Conservation (phyloP, 2,329 filamentous ascomycete species). For the Cercospora sesami region DNA sequence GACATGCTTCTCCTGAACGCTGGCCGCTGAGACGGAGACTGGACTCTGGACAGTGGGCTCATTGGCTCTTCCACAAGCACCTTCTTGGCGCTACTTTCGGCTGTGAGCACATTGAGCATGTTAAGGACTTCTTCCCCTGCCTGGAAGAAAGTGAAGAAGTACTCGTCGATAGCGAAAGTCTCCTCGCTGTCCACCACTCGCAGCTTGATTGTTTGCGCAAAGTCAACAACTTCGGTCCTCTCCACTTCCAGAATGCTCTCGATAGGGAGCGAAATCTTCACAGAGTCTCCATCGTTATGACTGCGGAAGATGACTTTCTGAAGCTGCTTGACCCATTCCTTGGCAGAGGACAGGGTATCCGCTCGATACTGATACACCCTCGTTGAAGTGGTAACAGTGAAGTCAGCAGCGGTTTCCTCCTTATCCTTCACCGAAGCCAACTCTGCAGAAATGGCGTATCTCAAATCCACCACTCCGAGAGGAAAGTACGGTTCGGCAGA, state of each 20-base stretch:
- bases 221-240: conserved; percentile 84
- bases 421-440: conserved; percentile 54
- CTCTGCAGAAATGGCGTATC: conserved; percentile 85
- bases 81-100: conserved; percentile 55
- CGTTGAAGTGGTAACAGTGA: conserved; percentile 78
- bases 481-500: conserved; percentile 88
- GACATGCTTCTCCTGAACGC: conserved; percentile 15
- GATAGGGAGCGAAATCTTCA: conserved; percentile 91
- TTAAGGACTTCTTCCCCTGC: conserved; percentile 64
- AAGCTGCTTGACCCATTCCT: conserved; percentile 93
- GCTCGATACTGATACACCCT: conserved; percentile 85
- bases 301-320: conserved; percentile 94
- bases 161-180: conserved; percentile 94
- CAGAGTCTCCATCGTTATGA: conserved; percentile 93
- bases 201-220: conserved; percentile 91
- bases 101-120: conserved; percentile 71
- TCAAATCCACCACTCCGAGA: conserved; percentile 84
- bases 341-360: conserved; percentile 82
- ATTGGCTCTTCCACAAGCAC: conserved; percentile 15
- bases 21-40: conserved; percentile 6
- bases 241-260: conserved; percentile 90
- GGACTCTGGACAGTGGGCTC: conserved; percentile 11
- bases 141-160: conserved; percentile 95
- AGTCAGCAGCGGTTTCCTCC: conserved; percentile 64
- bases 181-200: conserved; percentile 91